These are phyloP conservation scores for Thraustochytrium sp. DNA, from an alignment of 352 stramenopile species.

Conservation along the genomic window DNA sequence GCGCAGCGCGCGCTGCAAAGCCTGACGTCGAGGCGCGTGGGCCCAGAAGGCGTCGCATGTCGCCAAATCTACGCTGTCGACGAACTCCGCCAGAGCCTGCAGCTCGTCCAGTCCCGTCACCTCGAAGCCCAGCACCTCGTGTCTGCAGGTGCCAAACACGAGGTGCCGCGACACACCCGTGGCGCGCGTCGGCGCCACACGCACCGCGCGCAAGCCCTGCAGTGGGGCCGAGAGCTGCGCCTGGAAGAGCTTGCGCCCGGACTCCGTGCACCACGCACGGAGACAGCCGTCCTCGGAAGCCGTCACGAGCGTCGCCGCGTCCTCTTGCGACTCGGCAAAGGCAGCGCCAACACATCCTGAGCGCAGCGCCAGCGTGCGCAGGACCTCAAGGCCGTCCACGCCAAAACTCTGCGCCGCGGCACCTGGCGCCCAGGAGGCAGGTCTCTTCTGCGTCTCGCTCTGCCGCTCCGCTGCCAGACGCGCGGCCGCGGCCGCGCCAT, in stretches of 20 bases:
- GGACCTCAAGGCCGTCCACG: too few relatives aligned
- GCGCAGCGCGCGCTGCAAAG: not conserved
- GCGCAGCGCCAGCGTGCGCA: not conserved
- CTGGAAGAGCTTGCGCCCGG: conserved; percentile 6
- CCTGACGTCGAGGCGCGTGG: not conserved
- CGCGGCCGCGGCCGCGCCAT: not conserved
- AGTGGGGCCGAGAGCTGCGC: not conserved
- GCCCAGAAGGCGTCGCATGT: conserved; percentile 37
- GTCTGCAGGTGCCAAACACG: not conserved
- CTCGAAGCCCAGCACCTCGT: not conserved
- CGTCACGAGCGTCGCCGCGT: not conserved
- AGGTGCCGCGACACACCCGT: not conserved
- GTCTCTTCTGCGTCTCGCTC: not conserved
- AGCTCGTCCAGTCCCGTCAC: conserved; percentile 5
- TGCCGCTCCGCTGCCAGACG: not conserved
- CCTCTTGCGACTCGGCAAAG: not conserved
- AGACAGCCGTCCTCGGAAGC: not conserved
- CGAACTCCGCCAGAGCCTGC: conserved; percentile 34
- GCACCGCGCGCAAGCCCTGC: not conserved
- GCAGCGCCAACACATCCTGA: not conserved
- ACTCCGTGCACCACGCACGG: not conserved
- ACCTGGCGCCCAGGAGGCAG: too few relatives aligned
- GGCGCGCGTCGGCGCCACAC: not conserved
- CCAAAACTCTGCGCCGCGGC: too few relatives aligned
- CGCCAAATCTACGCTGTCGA: not conserved